These are phyloP conservation scores for Myriosclerotinia curreyana DNA, from an alignment of 2,329 filamentous ascomycete species.

Conservation along the genomic window DNA sequence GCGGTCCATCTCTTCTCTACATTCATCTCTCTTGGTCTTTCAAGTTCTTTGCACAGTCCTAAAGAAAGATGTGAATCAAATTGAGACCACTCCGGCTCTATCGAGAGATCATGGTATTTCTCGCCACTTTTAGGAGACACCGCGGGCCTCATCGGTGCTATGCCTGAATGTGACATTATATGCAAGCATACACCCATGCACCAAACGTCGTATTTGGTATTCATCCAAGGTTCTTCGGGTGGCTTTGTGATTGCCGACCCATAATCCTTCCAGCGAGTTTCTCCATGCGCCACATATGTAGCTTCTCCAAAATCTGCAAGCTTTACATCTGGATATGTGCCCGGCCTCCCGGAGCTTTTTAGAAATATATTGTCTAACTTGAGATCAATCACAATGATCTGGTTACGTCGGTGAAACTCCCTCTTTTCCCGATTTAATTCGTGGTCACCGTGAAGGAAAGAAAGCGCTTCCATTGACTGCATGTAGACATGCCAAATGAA, in stretches of 20 bases:
- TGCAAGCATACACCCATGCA: not conserved
- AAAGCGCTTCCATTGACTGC: constrained; percentile 3
- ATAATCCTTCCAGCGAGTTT: not conserved
- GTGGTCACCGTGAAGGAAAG: constrained; percentile 10
- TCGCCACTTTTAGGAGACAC: not conserved
- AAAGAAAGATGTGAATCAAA: constrained; percentile 4
- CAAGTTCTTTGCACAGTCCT: not conserved
- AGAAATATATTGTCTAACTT: constrained; percentile 18
- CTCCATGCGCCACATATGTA: constrained; percentile 1
- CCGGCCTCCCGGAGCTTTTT: not conserved
- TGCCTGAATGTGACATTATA: not conserved
- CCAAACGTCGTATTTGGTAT: constrained; percentile 19
- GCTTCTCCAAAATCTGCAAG: constrained; percentile 19
- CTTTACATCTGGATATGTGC: constrained; percentile 12
- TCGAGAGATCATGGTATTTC: not conserved
- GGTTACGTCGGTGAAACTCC: constrained; percentile 9
- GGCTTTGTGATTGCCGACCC: not conserved
- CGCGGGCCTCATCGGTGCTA: not conserved
- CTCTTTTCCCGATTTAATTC: not conserved
- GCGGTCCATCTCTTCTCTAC: not conserved
- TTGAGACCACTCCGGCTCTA: not conserved
- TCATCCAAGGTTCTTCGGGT: not conserved
- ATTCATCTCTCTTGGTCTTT: constrained; percentile 7
- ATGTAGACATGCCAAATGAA: constrained; percentile 14
- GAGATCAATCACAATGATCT: constrained; percentile 4